phyloP scores from a whole-genome alignment of 768 basidiomycete species.

The Lactarius vividus region DNA sequence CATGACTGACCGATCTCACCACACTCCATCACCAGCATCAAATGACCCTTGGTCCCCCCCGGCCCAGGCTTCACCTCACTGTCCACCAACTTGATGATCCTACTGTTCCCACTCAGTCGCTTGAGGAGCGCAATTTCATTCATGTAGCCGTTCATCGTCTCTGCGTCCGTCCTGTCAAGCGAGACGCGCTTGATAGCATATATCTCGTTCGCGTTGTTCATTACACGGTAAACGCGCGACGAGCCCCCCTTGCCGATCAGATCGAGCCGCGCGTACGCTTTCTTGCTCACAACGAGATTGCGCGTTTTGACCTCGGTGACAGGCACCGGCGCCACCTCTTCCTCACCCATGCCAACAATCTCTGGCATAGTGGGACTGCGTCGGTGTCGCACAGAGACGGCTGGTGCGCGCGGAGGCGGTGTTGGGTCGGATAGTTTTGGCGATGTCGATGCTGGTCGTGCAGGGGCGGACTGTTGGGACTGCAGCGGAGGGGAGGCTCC shows the following conservation, averaged over 20 bases:
- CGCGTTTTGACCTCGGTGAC: constrained; percentile 24
- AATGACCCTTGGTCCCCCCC: constrained; percentile 65
- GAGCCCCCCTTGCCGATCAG: constrained; percentile 92
- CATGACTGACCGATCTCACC: constrained; percentile 66
- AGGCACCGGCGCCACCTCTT: constrained; percentile 32
- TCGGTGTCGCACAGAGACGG: constrained; percentile 43
- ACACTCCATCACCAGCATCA: constrained; percentile 94
- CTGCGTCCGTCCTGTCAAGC: constrained; percentile 83
- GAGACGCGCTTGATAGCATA: constrained; percentile 92
- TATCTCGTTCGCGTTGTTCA: constrained; percentile 71
- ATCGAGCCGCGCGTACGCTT: constrained; percentile 78
- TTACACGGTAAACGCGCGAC: constrained; percentile 92
- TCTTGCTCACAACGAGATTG: constrained; percentile 53
- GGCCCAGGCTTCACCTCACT: constrained; percentile 78
- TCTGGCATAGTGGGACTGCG: constrained; percentile 73
- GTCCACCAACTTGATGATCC: constrained; percentile 90
- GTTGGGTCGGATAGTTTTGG: constrained; percentile 18
- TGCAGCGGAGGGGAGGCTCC: constrained; percentile 29
- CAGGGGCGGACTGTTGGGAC: constrained; percentile 8
- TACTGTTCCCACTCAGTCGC: constrained; percentile 88
- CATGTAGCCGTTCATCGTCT: constrained; percentile 90
- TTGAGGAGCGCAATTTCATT: constrained; percentile 94
- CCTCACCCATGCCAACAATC: constrained; percentile 35
- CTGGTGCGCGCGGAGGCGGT: constrained; percentile 12
- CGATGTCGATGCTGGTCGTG: constrained; percentile 19